phyloP scores from a whole-genome alignment of 441 rosid genomes.

The Syzygium malaccense region DNA sequence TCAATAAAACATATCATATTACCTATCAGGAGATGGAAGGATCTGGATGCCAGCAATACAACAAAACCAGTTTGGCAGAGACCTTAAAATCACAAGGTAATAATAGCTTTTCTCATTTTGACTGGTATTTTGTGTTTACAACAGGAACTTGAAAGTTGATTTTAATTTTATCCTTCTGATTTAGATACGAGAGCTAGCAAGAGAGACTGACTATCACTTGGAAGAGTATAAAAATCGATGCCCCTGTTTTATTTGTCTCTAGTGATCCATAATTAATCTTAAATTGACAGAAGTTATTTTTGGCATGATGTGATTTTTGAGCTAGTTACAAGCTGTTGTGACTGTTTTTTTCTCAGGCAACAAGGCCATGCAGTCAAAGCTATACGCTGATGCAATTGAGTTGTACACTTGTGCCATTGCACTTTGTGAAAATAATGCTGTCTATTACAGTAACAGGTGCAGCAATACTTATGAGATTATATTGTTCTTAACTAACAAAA shows the following conservation, averaged over 20 bases:
- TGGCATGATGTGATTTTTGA: background rate
- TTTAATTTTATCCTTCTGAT: background rate
- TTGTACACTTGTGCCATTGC: slow-evolving; percentile 72
- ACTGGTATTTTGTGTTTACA: background rate
- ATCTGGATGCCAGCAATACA: slow-evolving; percentile 45
- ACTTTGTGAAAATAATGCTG: slow-evolving; percentile 56
- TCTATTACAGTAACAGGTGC: slow-evolving; percentile 87
- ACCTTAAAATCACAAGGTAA: slow-evolving; percentile 72
- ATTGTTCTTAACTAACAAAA: background rate
- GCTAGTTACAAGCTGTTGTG: background rate
- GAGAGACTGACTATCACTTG: background rate
- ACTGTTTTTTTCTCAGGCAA: slow-evolving; percentile 49
- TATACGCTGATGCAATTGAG: slow-evolving; percentile 56
- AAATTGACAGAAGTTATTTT: background rate
- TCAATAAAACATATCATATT: slow-evolving; percentile 4
- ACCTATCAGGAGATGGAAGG: slow-evolving; percentile 69
- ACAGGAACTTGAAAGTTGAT: background rate
- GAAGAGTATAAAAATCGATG: background rate
- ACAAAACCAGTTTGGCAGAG: slow-evolving; percentile 54
- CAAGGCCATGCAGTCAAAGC: slow-evolving; percentile 67
- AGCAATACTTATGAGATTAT: background rate
- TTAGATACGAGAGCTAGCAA: background rate
- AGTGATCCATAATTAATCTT: background rate
- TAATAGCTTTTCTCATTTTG: background rate
- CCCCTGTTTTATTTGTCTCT: background rate